phyloP scores from a whole-genome alignment of 805 yeast species.

The Debaryomyces maramus region DNA sequence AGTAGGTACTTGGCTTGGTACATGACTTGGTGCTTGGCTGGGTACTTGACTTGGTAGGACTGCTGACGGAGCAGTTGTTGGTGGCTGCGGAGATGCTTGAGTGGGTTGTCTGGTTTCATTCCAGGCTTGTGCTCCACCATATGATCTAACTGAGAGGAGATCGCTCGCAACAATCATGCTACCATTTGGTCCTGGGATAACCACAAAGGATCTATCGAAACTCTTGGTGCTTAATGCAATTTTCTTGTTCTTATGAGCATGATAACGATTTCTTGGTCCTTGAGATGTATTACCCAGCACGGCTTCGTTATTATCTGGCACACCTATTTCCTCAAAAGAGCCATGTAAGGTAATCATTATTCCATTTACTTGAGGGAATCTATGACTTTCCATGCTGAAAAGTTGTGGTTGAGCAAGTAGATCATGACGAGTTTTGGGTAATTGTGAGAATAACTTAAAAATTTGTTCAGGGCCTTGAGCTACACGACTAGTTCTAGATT shows the following conservation, averaged over 20 bases:
- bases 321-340: conserved; percentile 66
- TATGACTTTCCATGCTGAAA: conserved; percentile 77
- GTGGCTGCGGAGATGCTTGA: conserved; percentile 5
- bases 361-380: conserved; percentile 71
- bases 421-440: conserved; percentile 81
- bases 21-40: conserved; percentile 11
- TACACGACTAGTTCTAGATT: conserved; percentile 57
- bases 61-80: conserved; percentile 11
- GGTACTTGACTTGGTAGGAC: conserved; percentile 13
- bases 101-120: conserved; percentile 12
- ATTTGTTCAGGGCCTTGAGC: conserved; percentile 71
- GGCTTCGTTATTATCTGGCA: conserved; percentile 45
- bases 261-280: conserved; percentile 17
- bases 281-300: conserved; percentile 7
- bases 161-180: conserved; percentile 86
- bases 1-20: conserved; percentile 12
- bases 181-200: conserved; percentile 68
- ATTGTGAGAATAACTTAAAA: conserved; percentile 53
- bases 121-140: conserved; percentile 61
- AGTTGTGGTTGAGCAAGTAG: conserved; percentile 59
- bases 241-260: conserved; percentile 26
- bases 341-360: conserved; percentile 84
- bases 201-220: conserved; percentile 84
- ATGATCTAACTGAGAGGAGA: conserved; percentile 64
- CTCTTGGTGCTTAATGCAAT: conserved; percentile 58